These are phyloP conservation scores for Aspergillus pseudoglaucus DNA, from an alignment of 2,329 filamentous ascomycete genomes.

Conservation along the genomic window DNA sequence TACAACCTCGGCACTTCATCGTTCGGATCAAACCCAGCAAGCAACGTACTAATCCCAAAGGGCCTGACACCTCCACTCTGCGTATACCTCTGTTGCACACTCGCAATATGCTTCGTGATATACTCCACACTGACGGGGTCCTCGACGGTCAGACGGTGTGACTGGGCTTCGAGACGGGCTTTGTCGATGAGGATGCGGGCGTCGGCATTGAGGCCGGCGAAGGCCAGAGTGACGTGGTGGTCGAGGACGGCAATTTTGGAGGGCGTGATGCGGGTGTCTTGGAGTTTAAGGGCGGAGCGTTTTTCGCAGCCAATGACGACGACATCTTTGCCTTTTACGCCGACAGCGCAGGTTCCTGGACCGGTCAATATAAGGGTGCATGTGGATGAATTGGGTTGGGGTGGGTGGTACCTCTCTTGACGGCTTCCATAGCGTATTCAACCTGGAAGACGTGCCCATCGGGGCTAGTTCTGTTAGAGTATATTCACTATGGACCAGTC, in stretches of 20 bases:
- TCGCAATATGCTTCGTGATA: constrained; percentile 97
- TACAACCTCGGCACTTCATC: constrained; percentile 85
- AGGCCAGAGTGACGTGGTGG: constrained; percentile 92
- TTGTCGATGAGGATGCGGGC: constrained; percentile 98
- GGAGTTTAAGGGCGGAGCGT: constrained; percentile 97
- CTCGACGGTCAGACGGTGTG: constrained; percentile 92
- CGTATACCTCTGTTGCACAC: constrained; percentile 97
- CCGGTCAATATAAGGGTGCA: too few relatives aligned
- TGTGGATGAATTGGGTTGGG: too few relatives aligned
- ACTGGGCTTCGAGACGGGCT: constrained; percentile 93
- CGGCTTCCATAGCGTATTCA: constrained; percentile 97
- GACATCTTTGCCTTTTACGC: constrained; percentile 89
- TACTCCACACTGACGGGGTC: constrained; percentile 98
- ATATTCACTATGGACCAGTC: constrained; percentile 2
- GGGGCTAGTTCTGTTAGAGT: constrained; percentile 62
- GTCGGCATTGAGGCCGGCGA: constrained; percentile 95
- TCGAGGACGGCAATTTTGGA: constrained; percentile 98
- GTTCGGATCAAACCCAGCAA: constrained; percentile 96
- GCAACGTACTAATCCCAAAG: constrained; percentile 97
- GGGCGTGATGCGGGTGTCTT: constrained; percentile 97
- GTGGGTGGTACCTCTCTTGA: constrained; percentile 73
- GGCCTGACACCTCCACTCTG: constrained; percentile 96
- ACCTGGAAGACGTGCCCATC: constrained; percentile 99
- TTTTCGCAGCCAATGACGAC: constrained; percentile 98
- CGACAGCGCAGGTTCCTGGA: constrained; percentile 90